These are phyloP conservation scores for Pythium apleroticum DNA, from an alignment of 352 stramenopile species.

Conservation along the genomic window DNA sequence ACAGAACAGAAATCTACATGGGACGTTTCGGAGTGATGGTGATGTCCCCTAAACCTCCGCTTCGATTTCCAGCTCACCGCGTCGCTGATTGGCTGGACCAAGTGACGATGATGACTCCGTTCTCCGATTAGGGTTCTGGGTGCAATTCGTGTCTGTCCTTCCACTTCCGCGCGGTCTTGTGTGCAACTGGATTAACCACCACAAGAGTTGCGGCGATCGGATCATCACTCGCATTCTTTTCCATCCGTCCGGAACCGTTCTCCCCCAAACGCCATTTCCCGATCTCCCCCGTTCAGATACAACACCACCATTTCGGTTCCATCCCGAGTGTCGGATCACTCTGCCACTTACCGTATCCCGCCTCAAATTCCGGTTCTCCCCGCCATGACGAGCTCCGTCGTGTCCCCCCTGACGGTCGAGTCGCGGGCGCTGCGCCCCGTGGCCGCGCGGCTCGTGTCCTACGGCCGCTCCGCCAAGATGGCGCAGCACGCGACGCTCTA, in stretches of 20 bases:
- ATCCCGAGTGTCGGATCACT: not conserved
- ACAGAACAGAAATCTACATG: constrained; percentile 13
- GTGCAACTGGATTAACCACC: constrained; percentile 11
- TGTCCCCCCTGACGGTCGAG: constrained; percentile 20
- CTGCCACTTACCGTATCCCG: not conserved
- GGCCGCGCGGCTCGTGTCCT: constrained; percentile 60
- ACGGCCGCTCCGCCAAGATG: constrained; percentile 60
- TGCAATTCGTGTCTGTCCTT: constrained; percentile 2
- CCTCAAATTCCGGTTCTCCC: not conserved
- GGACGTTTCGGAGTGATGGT: constrained; percentile 9
- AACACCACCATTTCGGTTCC: not conserved
- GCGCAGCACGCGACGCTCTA: constrained; percentile 62
- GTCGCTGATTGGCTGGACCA: not conserved
- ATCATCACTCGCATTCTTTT: constrained; percentile 9
- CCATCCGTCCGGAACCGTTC: not conserved
- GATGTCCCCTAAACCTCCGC: constrained; percentile 14
- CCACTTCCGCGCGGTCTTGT: not conserved
- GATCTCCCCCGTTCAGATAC: not conserved
- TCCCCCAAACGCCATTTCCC: not conserved
- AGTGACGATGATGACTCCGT: not conserved
- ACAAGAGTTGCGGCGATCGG: not conserved
- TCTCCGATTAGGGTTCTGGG: constrained; percentile 6
- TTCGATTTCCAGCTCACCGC: not conserved
- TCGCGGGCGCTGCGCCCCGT: constrained; percentile 61
- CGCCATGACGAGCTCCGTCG: not conserved